Base-by-base conservation (phyloP, 2,329 filamentous ascomycete genomes). In the Aureobasidium subglaciale region DNA sequence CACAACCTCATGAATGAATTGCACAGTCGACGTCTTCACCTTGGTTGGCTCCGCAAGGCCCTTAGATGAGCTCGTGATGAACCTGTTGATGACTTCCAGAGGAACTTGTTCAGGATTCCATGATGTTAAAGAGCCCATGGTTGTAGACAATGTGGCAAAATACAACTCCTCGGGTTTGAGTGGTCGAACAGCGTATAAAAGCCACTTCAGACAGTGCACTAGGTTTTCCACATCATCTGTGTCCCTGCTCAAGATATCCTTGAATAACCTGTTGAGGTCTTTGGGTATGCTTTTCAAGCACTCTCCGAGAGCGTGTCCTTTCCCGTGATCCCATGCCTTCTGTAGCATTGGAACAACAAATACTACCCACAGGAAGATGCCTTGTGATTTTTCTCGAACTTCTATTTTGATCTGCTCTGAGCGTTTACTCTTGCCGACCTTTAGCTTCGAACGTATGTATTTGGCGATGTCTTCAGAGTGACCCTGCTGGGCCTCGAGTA, bases 1-100 rank as follows among this genome's bases (percentile, higher is more conserved):
- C 0, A 80, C 75, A 0, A 77, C 78, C 59, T 79, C 75, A 35
- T 80, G 77, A 5, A 80, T 79, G 61, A 80, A 82, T 56, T 81
- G 78, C 0, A 80, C 73, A 0, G 60, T 73, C 0, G 62, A 60
- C 0, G 22, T 2, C 11, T 65, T 60, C 0, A 64, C 61, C 13
- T 63, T 70, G 0, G 71, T 73, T 1, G 73, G 58, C 54, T 80
- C 77, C 0, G 71, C 73, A 8, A 82, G 66, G 0, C 80, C 79
- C 60, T 81, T 82, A 0, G 79, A 82, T 0, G 65, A 72, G 30
- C 64, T 42, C 0, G 73, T 62, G 0, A 81, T 65, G 24, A 68
- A 75, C 1, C 56, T 61, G 8, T 56, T 53, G 13, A 76, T 69
- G 48, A 30, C 18, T 2, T 4, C 42, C 2, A 5, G 10, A 13